These are phyloP conservation scores for Albatrellus ellisii DNA, from an alignment of 768 basidiomycete genomes.

Conservation along the genomic window DNA sequence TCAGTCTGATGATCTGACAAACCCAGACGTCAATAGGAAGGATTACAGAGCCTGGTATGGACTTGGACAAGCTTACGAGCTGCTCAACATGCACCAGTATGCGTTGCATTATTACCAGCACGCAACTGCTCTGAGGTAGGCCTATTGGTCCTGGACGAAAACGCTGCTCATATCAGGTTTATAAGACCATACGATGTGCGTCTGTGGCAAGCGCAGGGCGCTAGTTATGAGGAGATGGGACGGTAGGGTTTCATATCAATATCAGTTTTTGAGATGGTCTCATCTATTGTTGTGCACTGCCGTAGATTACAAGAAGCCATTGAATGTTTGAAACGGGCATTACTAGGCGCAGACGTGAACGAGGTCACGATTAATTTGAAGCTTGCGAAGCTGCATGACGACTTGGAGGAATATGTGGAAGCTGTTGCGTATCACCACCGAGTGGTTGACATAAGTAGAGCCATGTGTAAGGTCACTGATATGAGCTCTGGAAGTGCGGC, in stretches of 20 bases:
- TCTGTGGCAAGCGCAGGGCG: constrained; percentile 90
- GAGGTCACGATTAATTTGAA: constrained; percentile 64
- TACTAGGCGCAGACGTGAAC: constrained; percentile 67
- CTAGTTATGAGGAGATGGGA: constrained; percentile 87
- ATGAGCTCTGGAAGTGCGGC: not conserved
- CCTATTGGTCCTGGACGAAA: not conserved
- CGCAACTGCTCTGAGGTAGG: constrained; percentile 81
- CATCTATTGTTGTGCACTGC: not conserved
- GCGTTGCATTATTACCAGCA: constrained; percentile 94
- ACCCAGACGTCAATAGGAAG: constrained; percentile 82
- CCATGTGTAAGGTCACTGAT: constrained; percentile 34
- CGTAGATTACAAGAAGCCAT: constrained; percentile 76
- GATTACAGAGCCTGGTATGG: constrained; percentile 99
- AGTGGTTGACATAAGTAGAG: constrained; percentile 59
- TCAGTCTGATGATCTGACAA: constrained; percentile 1
- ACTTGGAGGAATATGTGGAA: constrained; percentile 50
- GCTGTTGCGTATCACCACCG: constrained; percentile 74
- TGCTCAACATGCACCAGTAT: constrained; percentile 94
- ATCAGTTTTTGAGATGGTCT: not conserved
- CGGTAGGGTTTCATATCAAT: constrained; percentile 46
- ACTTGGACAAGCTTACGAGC: constrained; percentile 93
- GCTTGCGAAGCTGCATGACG: constrained; percentile 58
- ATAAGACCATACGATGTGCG: constrained; percentile 87
- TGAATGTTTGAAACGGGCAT: constrained; percentile 82
- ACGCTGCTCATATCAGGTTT: not conserved